Base-by-base conservation (phyloP, 768 basidiomycete species). In the Termitomyces bulborhizus region DNA sequence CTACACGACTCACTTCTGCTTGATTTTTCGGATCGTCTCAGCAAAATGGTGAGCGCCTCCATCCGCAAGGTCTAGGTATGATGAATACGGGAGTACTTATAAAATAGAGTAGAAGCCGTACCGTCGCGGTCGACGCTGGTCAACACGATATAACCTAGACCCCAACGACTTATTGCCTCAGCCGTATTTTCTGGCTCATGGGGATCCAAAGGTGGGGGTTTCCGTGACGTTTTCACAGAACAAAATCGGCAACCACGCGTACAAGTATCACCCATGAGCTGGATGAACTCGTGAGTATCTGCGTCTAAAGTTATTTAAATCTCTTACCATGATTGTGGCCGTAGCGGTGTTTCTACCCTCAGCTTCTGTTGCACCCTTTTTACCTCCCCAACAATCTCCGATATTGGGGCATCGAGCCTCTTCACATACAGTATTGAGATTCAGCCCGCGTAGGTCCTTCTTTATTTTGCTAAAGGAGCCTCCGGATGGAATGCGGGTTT, bases 181-280 rank as follows among this genome's bases (percentile, higher is more conserved):
- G 97, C 96, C 2, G 97, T 98, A 68, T 98, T 83, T 75, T 98
- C 97, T 18, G 97, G 97, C 65, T 99, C 97, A 64, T 97, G 93
- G 0, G 90, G 86, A 66, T 99, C 96, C 39, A 99, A 72, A 6
- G 97, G 95, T 29, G 90, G 86, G 8, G 97, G 97, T 0, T 84
- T 68, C 50, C 81, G 78, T 3, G 93, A 93, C 0, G 97, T 99
- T 76, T 97, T 97, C 49, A 99, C 93, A 8, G 95, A 90, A 65
- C 97, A 99, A 67, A 99, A 99, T 53, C 95, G 80, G 71, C 97
- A 99, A 1, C 94, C 97, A 65, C 97, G 85, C 36, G 97, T 99
- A 67, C 97, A 99, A 13, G 93, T 97, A 73, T 98, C 96, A 8
- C 97, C 97, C 97, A 99, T 98, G 13, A 99, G 75, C 95, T 98